Percentiles rank a stretch among this genome's conserved stretches.
Conservation (phyloP, 768 basidiomycete genomes). For the Pleurotus salmoneostramineus region DNA sequence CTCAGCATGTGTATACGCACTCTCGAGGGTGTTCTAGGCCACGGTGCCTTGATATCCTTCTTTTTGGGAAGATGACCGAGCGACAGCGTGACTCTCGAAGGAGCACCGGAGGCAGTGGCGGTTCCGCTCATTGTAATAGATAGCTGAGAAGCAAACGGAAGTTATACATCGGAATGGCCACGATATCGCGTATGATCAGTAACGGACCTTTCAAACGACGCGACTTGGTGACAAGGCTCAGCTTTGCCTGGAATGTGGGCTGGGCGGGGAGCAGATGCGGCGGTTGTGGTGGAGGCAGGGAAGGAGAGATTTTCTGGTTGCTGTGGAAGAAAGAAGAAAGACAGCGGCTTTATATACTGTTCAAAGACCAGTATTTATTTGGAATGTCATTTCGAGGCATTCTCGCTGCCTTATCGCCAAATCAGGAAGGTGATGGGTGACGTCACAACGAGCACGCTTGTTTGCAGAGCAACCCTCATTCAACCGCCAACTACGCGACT, state of each 20-base stretch:
- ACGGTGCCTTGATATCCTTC: slow-evolving; percentile 66
- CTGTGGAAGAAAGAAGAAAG: background rate
- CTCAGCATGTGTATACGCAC: slow-evolving; percentile 27
- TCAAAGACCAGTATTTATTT: too few species aligned
- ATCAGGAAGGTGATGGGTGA: background rate
- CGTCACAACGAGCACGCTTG: background rate
- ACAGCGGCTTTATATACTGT: background rate
- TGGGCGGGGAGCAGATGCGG: background rate
- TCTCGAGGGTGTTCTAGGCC: slow-evolving; percentile 73
- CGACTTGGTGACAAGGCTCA: background rate
- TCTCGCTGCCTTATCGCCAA: slow-evolving; percentile 3
- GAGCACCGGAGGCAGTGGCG: slow-evolving; percentile 27
- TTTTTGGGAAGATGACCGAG: slow-evolving; percentile 74
- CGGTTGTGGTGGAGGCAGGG: slow-evolving; percentile 1
- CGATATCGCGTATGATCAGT: background rate
- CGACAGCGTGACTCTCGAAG: slow-evolving; percentile 64
- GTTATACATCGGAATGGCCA: background rate
- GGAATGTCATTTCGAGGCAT: background rate
- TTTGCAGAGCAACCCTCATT: background rate
- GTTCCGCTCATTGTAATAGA: slow-evolving; percentile 13
- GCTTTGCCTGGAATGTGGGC: background rate
- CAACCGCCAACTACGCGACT: too few species aligned
- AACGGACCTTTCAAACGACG: background rate
- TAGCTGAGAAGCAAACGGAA: background rate
- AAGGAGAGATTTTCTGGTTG: background rate